These are phyloP conservation scores for Plasmodium gallinaceum DNA, from an alignment of 169 alveolate species.

Conservation along the genomic window DNA sequence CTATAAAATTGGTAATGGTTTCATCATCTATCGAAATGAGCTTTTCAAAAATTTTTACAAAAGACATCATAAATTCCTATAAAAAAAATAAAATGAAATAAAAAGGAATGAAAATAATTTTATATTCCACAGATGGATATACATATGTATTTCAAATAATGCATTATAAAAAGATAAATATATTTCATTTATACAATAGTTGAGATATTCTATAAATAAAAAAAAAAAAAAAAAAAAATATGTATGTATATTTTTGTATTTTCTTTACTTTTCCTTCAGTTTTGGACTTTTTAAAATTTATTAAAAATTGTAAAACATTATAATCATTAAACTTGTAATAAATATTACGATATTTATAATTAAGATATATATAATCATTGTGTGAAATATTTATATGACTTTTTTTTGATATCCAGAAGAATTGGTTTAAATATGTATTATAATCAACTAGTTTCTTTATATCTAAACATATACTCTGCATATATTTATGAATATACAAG, in stretches of 20 bases:
- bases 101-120: neutral
- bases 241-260: neutral
- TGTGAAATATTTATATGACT: neutral
- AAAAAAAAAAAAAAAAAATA: no score
- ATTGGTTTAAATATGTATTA: conserved; percentile 53
- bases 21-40: conserved; percentile 35
- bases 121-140: neutral
- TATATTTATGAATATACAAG: conserved; percentile 56
- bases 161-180: neutral
- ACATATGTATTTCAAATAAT: neutral
- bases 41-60: conserved; percentile 53
- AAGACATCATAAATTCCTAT: conserved; percentile 65
- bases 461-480: conserved; percentile 66
- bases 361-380: conserved; percentile 40
- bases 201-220: neutral
- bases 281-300: conserved; percentile 59
- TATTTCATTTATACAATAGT: neutral
- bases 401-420: conserved; percentile 43
- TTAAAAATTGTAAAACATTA: conserved; percentile 54
- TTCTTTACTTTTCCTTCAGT: conserved; percentile 60
- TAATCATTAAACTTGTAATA: conserved; percentile 66
- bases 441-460: conserved; percentile 60
- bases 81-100: neutral
- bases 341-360: conserved; percentile 31
- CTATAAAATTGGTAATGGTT: conserved; percentile 26